A percentile compares a stretch with the other conserved stretches of the same genome.
phyloP scores from a whole-genome alignment of 371 early-diverging fungal genomes.

The Lichtheimia corymbifera region DNA sequence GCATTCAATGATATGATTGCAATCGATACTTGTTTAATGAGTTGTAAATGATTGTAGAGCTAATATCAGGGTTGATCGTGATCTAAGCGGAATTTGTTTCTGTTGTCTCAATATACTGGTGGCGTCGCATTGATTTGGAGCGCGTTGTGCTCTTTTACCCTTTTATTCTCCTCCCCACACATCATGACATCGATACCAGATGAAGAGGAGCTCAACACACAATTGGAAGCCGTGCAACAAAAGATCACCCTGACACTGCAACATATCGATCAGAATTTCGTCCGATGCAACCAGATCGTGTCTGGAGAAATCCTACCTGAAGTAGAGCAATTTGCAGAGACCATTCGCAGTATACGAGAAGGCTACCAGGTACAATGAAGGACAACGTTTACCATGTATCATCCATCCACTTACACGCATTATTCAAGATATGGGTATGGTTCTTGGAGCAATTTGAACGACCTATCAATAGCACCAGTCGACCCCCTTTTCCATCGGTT shows the following conservation, averaged over 20 bases:
- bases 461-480: conserved; percentile 17
- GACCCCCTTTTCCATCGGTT: conserved; percentile 19
- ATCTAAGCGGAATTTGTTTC: no score
- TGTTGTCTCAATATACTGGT: no score
- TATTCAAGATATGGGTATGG: no score
- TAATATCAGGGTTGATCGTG: no score
- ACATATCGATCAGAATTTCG: conserved; percentile 58
- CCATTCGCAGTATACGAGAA: conserved; percentile 41
- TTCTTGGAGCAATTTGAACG: no score
- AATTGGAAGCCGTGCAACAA: conserved; percentile 53
- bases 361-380: conserved; percentile 32
- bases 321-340: conserved; percentile 46
- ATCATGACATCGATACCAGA: neutral
- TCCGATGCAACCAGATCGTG: conserved; percentile 50
- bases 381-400: neutral
- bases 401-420: neutral
- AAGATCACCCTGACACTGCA: conserved; percentile 54
- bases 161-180: no score
- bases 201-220: conserved; percentile 36
- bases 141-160: no score
- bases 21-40: no score
- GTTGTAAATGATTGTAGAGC: no score
- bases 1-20: no score
- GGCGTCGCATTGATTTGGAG: no score
- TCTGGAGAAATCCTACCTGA: conserved; percentile 45